These are phyloP conservation scores for Arachnomyces sp. DNA, from an alignment of 2,329 filamentous ascomycete species.

Conservation along the genomic window DNA sequence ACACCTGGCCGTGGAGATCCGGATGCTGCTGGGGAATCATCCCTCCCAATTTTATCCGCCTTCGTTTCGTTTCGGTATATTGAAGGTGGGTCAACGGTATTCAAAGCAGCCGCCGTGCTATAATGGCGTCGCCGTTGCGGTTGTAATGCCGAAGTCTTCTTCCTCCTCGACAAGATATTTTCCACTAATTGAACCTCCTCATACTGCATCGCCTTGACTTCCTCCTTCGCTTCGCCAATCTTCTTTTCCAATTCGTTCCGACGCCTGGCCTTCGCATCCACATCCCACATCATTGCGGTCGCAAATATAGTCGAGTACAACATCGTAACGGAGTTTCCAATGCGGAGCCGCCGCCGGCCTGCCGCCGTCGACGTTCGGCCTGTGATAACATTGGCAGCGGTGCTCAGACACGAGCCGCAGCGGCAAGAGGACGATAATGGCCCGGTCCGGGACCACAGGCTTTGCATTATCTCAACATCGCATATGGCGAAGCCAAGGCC, in stretches of 20 bases:
- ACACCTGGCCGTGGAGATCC: neutral
- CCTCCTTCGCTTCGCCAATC: slow-evolving; percentile 35
- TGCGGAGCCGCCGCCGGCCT: slow-evolving; percentile 29
- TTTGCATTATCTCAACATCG: slow-evolving; percentile 35
- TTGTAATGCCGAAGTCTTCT: slow-evolving; percentile 12
- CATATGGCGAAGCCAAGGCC: neutral
- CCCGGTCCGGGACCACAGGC: slow-evolving; percentile 35
- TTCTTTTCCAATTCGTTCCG: slow-evolving; percentile 34
- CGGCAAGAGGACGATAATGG: slow-evolving; percentile 31
- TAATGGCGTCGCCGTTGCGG: slow-evolving; percentile 18
- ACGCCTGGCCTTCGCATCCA: slow-evolving; percentile 30
- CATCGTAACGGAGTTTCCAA: slow-evolving; percentile 36
- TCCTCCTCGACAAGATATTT: slow-evolving; percentile 21
- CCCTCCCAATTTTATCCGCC: slow-evolving; percentile 4
- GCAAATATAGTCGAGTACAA: slow-evolving; percentile 38
- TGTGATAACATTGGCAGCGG: slow-evolving; percentile 26
- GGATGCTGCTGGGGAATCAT: slow-evolving; percentile 5
- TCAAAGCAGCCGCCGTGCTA: slow-evolving; percentile 15
- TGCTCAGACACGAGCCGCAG: slow-evolving; percentile 34
- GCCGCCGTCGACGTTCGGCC: slow-evolving; percentile 28
- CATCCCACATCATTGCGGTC: slow-evolving; percentile 33
- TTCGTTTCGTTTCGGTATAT: slow-evolving; percentile 2
- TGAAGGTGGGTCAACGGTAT: slow-evolving; percentile 7
- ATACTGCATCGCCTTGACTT: slow-evolving; percentile 31
- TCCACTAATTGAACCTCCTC: slow-evolving; percentile 31